Percentiles rank a stretch among this genome's conserved stretches.
These are phyloP conservation scores for Ephemerocybe angulata DNA, from an alignment of 768 basidiomycete species.

Conservation along the genomic window DNA sequence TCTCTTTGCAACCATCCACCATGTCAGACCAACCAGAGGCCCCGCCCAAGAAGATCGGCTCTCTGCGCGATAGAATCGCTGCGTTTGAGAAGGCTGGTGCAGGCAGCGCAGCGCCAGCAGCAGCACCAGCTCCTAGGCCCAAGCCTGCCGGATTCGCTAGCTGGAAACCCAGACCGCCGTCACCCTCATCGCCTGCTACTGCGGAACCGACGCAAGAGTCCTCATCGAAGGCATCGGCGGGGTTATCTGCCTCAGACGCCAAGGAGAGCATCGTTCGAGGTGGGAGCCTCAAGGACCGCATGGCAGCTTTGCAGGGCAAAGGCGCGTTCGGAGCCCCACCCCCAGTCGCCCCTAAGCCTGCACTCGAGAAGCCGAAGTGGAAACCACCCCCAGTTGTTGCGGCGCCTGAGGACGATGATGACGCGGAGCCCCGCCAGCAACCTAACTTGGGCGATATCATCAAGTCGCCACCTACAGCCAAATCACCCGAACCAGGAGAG, in stretches of 20 bases:
- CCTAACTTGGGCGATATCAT: conserved; percentile 24
- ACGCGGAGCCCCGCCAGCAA: conserved; percentile 17
- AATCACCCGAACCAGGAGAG: conserved; percentile 17
- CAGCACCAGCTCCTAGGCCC: conserved; percentile 53
- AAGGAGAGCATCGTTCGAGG: conserved; percentile 79
- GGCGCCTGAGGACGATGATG: conserved; percentile 44
- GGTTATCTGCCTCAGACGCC: conserved; percentile 85
- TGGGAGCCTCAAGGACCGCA: conserved; percentile 85
- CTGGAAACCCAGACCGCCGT: conserved; percentile 68
- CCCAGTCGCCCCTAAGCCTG: conserved; percentile 51
- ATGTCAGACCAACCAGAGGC: conserved; percentile 60
- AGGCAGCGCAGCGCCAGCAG: conserved; percentile 31
- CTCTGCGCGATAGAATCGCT: conserved; percentile 83
- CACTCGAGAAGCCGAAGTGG: conserved; percentile 77
- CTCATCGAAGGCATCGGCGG: conserved; percentile 23
- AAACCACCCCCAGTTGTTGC: conserved; percentile 66
- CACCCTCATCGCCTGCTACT: conserved; percentile 39
- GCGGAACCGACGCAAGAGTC: conserved; percentile 16
- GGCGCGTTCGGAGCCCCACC: conserved; percentile 73
- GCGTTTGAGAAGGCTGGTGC: conserved; percentile 72
- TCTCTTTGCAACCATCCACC: conserved; percentile 7
- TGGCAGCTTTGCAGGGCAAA: conserved; percentile 88
- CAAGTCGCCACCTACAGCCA: conserved; percentile 16
- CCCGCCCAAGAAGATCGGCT: conserved; percentile 66
- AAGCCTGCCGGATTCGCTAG: conserved; percentile 59